Percentiles rank a stretch among this genome's conserved stretches.
Conservation (phyloP, 176 grass and related monocot species). For the Lolium multiflorum region DNA sequence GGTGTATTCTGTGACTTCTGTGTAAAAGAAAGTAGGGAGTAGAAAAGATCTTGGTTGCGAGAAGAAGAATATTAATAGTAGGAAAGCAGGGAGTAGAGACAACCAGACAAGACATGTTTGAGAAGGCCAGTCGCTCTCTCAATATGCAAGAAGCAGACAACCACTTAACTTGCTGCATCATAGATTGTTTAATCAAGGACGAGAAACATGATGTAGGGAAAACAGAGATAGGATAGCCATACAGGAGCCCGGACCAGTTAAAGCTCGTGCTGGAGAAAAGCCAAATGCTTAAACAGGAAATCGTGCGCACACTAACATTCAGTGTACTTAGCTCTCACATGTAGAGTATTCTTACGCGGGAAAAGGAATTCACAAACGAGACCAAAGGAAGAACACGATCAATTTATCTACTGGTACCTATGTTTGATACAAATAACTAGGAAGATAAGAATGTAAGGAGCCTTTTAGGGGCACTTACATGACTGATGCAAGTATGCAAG, state of each 20-base stretch:
- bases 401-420: background rate
- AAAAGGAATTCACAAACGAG: background rate
- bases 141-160: constrained; percentile 32
- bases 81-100: constrained; percentile 8
- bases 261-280: constrained; percentile 26
- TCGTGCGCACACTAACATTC: background rate
- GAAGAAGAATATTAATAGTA: background rate
- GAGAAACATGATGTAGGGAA: constrained; percentile 34
- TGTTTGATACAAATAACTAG: background rate
- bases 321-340: background rate
- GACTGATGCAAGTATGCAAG: background rate
- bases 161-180: constrained; percentile 40
- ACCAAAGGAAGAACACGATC: background rate
- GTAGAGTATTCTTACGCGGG: background rate
- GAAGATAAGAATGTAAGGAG: background rate
- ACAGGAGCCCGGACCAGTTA: constrained; percentile 25
- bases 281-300: background rate
- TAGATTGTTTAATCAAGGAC: constrained; percentile 23
- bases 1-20: background rate
- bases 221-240: constrained; percentile 20
- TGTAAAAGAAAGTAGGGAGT: background rate
- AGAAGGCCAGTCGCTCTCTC: constrained; percentile 30
- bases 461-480: constrained; percentile 21
- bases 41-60: background rate
- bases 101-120: constrained; percentile 32